phyloP scores from a whole-genome alignment of 805 yeast genomes.

The Saturnispora besseyi region DNA sequence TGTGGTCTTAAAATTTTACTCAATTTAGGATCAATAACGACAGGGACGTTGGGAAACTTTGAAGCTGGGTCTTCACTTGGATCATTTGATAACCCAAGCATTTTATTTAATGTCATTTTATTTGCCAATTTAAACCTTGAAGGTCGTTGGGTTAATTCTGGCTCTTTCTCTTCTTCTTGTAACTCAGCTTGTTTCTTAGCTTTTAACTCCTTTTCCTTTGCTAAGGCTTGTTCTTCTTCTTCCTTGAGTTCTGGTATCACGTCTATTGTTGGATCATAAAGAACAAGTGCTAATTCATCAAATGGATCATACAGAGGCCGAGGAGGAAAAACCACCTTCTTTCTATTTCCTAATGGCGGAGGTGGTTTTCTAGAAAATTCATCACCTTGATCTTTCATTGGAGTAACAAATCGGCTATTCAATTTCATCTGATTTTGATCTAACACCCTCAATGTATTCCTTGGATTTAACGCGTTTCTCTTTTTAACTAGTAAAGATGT shows the following conservation, averaged over 20 bases:
- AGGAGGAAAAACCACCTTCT: constrained; percentile 64
- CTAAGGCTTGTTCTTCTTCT: constrained; percentile 22
- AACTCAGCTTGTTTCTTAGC: constrained; percentile 14
- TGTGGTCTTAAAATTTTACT: constrained; percentile 87
- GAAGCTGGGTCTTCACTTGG: constrained; percentile 38
- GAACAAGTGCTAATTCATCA: constrained; percentile 86
- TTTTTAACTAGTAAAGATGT: constrained; percentile 22
- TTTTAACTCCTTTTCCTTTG: constrained; percentile 17
- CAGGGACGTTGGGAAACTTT: constrained; percentile 81
- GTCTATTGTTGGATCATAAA: constrained; percentile 93
- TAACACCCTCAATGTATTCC: constrained; percentile 38
- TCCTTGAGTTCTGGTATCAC: constrained; percentile 28
- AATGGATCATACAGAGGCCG: constrained; percentile 92
- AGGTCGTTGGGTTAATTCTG: constrained; percentile 12
- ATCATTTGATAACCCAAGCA: constrained; percentile 58
- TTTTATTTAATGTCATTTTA: constrained; percentile 67
- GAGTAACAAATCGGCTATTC: constrained; percentile 48
- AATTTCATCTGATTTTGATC: constrained; percentile 33
- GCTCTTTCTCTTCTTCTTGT: constrained; percentile 9
- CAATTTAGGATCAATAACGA: constrained; percentile 85
- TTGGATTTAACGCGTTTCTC: constrained; percentile 54
- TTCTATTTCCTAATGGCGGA: constrained; percentile 77
- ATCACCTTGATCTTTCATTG: constrained; percentile 35
- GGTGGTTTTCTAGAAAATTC: constrained; percentile 48
- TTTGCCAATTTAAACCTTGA: constrained; percentile 31